Percentiles rank a stretch among this genome's conserved stretches.
phyloP scores from a whole-genome alignment of 2,329 filamentous ascomycete species.

The Pseudopyrenochaeta lycopersici region DNA sequence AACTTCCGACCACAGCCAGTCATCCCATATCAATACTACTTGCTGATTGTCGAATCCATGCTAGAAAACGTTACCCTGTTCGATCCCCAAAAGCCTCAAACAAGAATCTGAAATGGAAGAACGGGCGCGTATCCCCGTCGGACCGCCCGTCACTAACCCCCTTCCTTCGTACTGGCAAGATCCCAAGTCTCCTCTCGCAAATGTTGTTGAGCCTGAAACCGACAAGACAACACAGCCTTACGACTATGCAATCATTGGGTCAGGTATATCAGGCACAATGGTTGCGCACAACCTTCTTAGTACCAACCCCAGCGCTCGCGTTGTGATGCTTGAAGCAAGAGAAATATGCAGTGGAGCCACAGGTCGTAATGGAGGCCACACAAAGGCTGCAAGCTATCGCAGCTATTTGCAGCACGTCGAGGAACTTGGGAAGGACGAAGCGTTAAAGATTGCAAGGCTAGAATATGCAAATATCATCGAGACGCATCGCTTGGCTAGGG shows the following conservation, averaged over 20 bases:
- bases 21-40: too few species aligned
- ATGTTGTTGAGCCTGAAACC: constrained; percentile 38
- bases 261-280: constrained; percentile 51
- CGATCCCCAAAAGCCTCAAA: too few species aligned
- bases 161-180: constrained; percentile 54
- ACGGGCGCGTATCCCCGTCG: constrained; percentile 39
- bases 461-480: constrained; percentile 59
- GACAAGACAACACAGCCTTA: constrained; percentile 30
- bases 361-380: constrained; percentile 58
- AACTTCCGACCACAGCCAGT: too few species aligned
- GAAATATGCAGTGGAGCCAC: constrained; percentile 51
- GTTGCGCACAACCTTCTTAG: constrained; percentile 49
- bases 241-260: constrained; percentile 51
- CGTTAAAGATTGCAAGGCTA: constrained; percentile 54
- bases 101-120: constrained; percentile 34
- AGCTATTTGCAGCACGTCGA: constrained; percentile 60
- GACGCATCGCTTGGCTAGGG: constrained; percentile 63
- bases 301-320: constrained; percentile 11
- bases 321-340: constrained; percentile 53
- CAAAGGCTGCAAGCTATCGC: constrained; percentile 61
- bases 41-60: too few species aligned
- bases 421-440: constrained; percentile 59
- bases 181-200: constrained; percentile 49
- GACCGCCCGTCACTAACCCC: constrained; percentile 43
- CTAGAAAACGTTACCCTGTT: too few species aligned